Evolutionary conservation across 352 stramenopile genomes (phyloP), one percentile per base, ranked within the genome.

Genomic region (Thraustochytrium striatum): DNA sequence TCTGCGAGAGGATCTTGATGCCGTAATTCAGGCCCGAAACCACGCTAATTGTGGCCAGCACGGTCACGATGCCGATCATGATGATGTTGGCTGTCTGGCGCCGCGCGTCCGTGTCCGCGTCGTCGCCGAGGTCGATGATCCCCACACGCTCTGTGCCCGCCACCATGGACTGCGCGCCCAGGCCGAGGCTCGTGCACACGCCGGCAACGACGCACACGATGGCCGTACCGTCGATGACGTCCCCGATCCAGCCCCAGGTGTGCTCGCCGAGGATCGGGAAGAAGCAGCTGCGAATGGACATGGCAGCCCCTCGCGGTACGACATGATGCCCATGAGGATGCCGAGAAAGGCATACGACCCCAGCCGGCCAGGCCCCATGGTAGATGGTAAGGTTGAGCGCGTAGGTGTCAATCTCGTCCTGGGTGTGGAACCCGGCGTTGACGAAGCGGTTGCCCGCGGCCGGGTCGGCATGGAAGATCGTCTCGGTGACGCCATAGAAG

Each of bases 401-500:
- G 70, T 83, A 84, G 50, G 79, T 33, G 28, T 83, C 83, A 0
- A 82, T 72, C 43, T 86, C 84, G 72, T 87, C 70, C 44, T 87
- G 69, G 28, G 55, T 73, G 41, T 70, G 62, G 57, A 82, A 85
- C 55, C 72, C 81, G 16, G 16, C 16, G 16, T 16, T 25, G 47
- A 21, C 47, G 62, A 69, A 84, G 30, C 72, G 83, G 52, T 84
- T 73, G 25, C 59, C 69, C 25, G 30, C 36, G 47, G 47, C 25
- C 25, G 16, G 16, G 25, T 16, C 25, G 16, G 47, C 47, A 72
- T 87, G 85, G 55, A 59, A 86, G 0, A 87, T 61, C n/a, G 85
- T 83, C 65, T 87, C 85, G 9, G 62, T 65, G 16, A 87, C 85
- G 62, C 83, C 84, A 50, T 84, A 87, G 39, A 85, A 86, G 47